These are phyloP conservation scores for Penicillium sp. DNA, from an alignment of 2,329 filamentous ascomycete species.

Conservation along the genomic window DNA sequence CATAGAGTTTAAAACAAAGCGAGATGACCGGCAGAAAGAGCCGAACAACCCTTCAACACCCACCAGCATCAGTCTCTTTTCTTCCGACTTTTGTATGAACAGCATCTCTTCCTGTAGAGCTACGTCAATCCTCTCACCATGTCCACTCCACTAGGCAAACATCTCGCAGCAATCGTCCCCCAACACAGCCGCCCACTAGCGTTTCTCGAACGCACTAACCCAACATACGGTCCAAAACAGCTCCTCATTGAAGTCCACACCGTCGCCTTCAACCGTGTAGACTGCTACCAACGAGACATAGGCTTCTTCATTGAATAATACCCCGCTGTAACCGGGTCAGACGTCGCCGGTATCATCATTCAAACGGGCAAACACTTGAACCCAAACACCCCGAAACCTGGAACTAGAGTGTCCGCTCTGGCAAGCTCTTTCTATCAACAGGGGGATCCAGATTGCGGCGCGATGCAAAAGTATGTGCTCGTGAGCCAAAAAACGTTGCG, in stretches of 20 bases:
- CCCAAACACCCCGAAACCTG: background rate
- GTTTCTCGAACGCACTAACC: conserved; percentile 27
- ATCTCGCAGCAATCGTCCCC: conserved; percentile 23
- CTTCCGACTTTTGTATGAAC: background rate
- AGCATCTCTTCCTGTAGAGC: background rate
- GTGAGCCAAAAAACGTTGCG: conserved; percentile 17
- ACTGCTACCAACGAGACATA: conserved; percentile 15
- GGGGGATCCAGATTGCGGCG: conserved; percentile 23
- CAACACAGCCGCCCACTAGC: conserved; percentile 17
- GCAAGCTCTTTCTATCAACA: conserved; percentile 30
- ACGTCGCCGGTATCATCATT: conserved; percentile 35
- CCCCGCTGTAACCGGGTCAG: conserved; percentile 33
- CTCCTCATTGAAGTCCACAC: conserved; percentile 19
- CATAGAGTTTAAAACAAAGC: background rate
- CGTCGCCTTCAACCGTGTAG: conserved; percentile 22
- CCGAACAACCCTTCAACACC: background rate
- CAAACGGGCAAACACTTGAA: background rate
- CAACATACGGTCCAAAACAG: conserved; percentile 36
- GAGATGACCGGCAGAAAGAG: background rate
- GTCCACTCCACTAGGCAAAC: conserved; percentile 9
- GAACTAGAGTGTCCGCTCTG: conserved; percentile 14
- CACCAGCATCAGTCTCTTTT: too few relatives aligned
- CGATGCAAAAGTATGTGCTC: conserved; percentile 16
- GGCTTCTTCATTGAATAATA: conserved; percentile 13
- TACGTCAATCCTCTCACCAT: conserved; percentile 1